phyloP scores from a whole-genome alignment of 805 yeast genomes.

The Ogataea allantospora region DNA sequence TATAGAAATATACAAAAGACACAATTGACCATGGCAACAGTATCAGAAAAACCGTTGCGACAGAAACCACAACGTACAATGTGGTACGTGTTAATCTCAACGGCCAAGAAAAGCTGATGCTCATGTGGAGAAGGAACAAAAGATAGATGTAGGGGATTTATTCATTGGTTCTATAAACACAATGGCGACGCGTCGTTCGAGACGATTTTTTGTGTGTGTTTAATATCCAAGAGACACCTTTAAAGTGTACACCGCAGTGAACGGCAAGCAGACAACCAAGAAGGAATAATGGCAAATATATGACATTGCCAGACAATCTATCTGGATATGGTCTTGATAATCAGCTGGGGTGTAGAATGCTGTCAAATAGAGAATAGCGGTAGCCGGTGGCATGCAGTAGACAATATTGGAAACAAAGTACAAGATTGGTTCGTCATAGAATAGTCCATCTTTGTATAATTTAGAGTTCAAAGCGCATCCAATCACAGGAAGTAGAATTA shows the following conservation, averaged over 20 bases:
- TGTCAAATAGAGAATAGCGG: slow-evolving; percentile 83
- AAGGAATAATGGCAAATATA: slow-evolving; percentile 72
- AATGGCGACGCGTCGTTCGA: slow-evolving; percentile 5
- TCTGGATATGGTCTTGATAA: slow-evolving; percentile 53
- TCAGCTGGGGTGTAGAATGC: slow-evolving; percentile 78
- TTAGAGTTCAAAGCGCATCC: slow-evolving; percentile 71
- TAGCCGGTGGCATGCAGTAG: slow-evolving; percentile 84
- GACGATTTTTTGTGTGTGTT: not conserved
- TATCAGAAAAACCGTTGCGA: slow-evolving; percentile 22
- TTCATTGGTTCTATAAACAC: too few relatives aligned
- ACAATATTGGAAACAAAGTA: slow-evolving; percentile 72
- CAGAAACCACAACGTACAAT: slow-evolving; percentile 16
- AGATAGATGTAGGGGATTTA: too few relatives aligned
- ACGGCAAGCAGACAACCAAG: slow-evolving; percentile 68
- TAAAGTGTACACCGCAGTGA: slow-evolving; percentile 67
- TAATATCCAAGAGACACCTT: slow-evolving; percentile 46
- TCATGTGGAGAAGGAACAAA: slow-evolving; percentile 12
- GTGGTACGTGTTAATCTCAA: slow-evolving; percentile 23
- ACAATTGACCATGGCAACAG: slow-evolving; percentile 35
- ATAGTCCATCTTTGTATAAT: slow-evolving; percentile 60
- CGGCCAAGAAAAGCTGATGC: slow-evolving; percentile 25
- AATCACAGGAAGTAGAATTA: slow-evolving; percentile 73
- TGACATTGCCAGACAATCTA: slow-evolving; percentile 81
- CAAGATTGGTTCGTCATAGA: slow-evolving; percentile 56
- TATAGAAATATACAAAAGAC: slow-evolving; percentile 32